Evolutionary conservation across 352 stramenopile species (phyloP), one percentile per base, ranked within the genome.

Genomic region (Pythium aphanidermatum): DNA sequence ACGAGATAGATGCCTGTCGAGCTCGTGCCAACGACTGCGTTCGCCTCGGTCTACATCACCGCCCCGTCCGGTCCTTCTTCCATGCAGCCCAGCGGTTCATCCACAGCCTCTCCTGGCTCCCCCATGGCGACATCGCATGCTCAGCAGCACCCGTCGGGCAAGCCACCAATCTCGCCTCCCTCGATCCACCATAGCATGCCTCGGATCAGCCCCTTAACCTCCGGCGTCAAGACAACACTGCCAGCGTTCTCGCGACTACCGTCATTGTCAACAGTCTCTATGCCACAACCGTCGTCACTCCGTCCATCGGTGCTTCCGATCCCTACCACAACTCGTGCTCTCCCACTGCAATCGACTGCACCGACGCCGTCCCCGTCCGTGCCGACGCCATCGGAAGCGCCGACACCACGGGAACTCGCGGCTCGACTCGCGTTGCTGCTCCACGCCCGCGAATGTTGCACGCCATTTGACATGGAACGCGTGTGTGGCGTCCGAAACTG

Each of bases 391-490:
- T 24, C 27, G 7, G 41, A 51, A 12, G 14, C 19, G 13, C 46
- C 46, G 17, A 46, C 46, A 24, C 54, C 49, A 21, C 63, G 58
- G 34, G 69, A 77, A 10, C 54, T 77, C 12, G 67, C 67, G 3
- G 60, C 47, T 3, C 47, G 67, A 9, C 57, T 77, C 3, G 67
- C 67, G 14, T 46, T 77, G 27, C 57, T 77, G 13, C 60, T 77
- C 31, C 67, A 77, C 36, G 63, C 67, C 17, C 67, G 63, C 32
- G 67, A 77, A 40, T 77, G 67, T 63, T 74, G 57, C 46, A 63
- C 54, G 21, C 54, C 46, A n/a, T 25, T 63, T 9, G 46, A 57
- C 54, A 40, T 42, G 27, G 47, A 63, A 42, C 46, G 54, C 7
- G 35, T 46, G 4, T 77, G 67, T 36, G 45, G 42, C 19, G 48